Conservation (phyloP, 2,329 filamentous ascomycete species). For the Dothideomycetes sp. region DNA sequence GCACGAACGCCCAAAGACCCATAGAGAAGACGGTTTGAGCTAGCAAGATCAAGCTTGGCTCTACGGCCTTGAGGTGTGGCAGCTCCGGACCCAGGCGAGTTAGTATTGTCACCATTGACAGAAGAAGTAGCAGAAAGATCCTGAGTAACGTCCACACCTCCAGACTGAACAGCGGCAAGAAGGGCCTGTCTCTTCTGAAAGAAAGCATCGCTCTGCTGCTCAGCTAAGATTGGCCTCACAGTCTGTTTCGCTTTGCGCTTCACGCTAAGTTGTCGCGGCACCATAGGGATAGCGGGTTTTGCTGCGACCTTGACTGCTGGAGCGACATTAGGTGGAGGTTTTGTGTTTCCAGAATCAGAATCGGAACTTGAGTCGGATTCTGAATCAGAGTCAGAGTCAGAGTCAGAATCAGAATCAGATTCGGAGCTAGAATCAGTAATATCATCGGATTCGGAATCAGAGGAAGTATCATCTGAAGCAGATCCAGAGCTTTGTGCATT, state of each 20-base stretch:
- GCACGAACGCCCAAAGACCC: slow-evolving; percentile 60
- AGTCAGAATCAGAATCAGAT: slow-evolving; percentile 10
- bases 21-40: slow-evolving; percentile 60
- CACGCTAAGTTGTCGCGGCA: slow-evolving; percentile 15
- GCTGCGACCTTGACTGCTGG: not conserved
- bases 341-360: not conserved
- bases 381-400: slow-evolving; percentile 6
- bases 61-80: slow-evolving; percentile 24
- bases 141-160: slow-evolving; percentile 41
- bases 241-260: slow-evolving; percentile 4
- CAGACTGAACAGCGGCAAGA: slow-evolving; percentile 42
- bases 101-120: slow-evolving; percentile 1
- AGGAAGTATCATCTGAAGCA: slow-evolving; percentile 3
- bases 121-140: slow-evolving; percentile 1
- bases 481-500: not conserved
- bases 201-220: slow-evolving; percentile 35
- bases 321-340: too few relatives aligned
- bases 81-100: not conserved
- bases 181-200: slow-evolving; percentile 43
- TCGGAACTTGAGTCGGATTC: not conserved
- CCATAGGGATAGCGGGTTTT: slow-evolving; percentile 13
- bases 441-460: slow-evolving; percentile 6
- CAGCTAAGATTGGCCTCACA: too few relatives aligned
- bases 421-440: not conserved
- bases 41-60: slow-evolving; percentile 47